Percentiles rank a stretch among this genome's conserved stretches.
phyloP scores from a whole-genome alignment of 1,139 yeast species.

The Saccharomyces hybrid region DNA sequence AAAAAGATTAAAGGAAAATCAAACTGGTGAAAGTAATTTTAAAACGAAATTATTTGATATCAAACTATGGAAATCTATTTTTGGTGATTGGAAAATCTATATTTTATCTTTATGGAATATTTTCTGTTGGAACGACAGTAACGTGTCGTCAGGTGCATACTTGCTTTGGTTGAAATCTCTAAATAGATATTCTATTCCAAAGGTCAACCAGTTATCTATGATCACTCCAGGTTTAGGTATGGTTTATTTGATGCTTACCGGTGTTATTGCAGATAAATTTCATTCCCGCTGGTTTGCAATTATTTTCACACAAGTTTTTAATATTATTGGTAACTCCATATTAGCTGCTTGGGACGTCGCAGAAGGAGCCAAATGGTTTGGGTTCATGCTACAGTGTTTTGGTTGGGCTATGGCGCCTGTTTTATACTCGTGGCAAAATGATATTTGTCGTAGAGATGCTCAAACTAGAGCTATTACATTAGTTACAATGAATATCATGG shows the following conservation, averaged over 20 bases:
- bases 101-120: constrained; percentile 46
- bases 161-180: constrained; percentile 47
- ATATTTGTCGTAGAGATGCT: constrained; percentile 34
- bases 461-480: constrained; percentile 34
- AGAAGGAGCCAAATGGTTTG: constrained; percentile 40
- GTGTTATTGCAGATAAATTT: constrained; percentile 45
- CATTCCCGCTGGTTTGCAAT: constrained; percentile 53
- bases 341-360: constrained; percentile 43
- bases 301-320: constrained; percentile 43
- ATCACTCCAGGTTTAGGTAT: constrained; percentile 48
- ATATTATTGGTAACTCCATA: constrained; percentile 39
- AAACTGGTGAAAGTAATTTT: constrained; percentile 28
- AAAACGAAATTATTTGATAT: constrained; percentile 31
- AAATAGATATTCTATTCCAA: constrained; percentile 34
- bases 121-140: constrained; percentile 57
- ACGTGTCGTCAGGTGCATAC: constrained; percentile 46
- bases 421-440: constrained; percentile 34
- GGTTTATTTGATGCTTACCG: constrained; percentile 39
- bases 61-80: constrained; percentile 43
- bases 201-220: constrained; percentile 39
- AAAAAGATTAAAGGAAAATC: constrained; percentile 41
- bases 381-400: constrained; percentile 32
- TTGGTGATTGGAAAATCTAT: constrained; percentile 51
- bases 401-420: constrained; percentile 33
- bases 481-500: constrained; percentile 32